Evolutionary conservation across 345 rosid genomes (phyloP).

Genomic region (Pseudoturritis turrita): DNA sequence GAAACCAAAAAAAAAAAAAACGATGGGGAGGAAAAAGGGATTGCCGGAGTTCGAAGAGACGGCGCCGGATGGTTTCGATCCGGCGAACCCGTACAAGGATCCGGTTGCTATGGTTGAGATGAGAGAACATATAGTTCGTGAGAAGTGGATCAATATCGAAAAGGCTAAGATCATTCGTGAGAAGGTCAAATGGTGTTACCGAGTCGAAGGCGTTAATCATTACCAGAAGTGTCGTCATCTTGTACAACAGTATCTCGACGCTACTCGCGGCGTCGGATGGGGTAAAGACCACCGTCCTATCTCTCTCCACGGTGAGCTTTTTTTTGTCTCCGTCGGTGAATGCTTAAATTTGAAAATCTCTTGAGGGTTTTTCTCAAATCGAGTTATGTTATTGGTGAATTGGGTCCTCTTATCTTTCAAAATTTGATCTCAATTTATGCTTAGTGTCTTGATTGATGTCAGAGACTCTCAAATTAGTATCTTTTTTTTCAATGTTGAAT

Average conservation of each 20-base stretch:
- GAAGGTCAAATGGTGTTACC: slow-evolving; percentile 79
- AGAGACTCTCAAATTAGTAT: no score
- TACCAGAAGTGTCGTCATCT: slow-evolving; percentile 89
- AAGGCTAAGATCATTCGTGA: slow-evolving; percentile 89
- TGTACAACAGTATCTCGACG: slow-evolving; percentile 73
- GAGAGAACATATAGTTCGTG: slow-evolving; percentile 81
- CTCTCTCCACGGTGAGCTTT: slow-evolving; percentile 59
- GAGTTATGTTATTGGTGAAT: no score
- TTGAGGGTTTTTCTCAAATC: background rate
- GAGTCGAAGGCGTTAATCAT: slow-evolving; percentile 86
- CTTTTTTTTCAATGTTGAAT: no score
- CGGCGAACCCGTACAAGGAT: slow-evolving; percentile 72
- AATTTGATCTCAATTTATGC: background rate
- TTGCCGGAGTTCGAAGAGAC: slow-evolving; percentile 78
- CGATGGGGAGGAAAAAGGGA: slow-evolving; percentile 87
- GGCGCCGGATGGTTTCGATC: slow-evolving; percentile 89
- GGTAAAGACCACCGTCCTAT: slow-evolving; percentile 90
- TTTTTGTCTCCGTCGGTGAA: background rate
- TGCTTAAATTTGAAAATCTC: background rate
- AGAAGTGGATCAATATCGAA: slow-evolving; percentile 93
- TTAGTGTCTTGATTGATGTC: background rate
- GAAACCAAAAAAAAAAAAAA: background rate
- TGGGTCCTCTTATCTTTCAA: background rate
- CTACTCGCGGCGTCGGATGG: slow-evolving; percentile 92
- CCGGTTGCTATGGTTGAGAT: slow-evolving; percentile 94